phyloP scores from a whole-genome alignment of 2,329 filamentous ascomycete genomes.

The Capronia americana region DNA sequence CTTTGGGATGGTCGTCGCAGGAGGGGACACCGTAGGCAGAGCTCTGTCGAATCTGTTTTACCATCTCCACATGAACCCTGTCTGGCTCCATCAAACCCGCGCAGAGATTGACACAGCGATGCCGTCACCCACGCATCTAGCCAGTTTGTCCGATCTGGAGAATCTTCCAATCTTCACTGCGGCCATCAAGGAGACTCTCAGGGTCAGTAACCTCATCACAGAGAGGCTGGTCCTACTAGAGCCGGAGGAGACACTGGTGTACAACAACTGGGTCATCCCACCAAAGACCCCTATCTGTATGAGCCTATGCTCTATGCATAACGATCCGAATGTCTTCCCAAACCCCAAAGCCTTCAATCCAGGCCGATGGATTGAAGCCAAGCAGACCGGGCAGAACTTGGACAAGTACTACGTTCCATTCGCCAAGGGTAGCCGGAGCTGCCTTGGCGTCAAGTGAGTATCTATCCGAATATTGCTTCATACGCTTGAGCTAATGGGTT shows the following conservation, averaged over 20 bases:
- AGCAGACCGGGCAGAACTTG: slow-evolving; percentile 15
- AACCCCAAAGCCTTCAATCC: background rate
- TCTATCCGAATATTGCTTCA: too few relatives aligned
- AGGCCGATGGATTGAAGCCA: background rate
- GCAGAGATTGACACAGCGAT: background rate
- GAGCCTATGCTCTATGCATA: background rate
- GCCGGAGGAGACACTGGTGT: background rate
- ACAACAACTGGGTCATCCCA: background rate
- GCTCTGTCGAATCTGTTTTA: slow-evolving; percentile 42
- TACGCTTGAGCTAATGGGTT: too few relatives aligned
- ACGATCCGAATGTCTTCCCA: background rate
- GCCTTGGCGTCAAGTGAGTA: slow-evolving; percentile 20
- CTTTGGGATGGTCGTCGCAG: slow-evolving; percentile 43
- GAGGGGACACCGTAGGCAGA: slow-evolving; percentile 43
- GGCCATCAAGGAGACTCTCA: background rate
- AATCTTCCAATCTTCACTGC: background rate
- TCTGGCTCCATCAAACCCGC: background rate
- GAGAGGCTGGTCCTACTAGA: background rate
- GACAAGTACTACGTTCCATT: slow-evolving; percentile 20
- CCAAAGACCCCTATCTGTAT: background rate
- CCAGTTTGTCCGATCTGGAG: background rate
- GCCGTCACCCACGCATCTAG: background rate
- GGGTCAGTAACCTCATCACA: background rate
- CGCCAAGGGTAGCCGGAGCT: slow-evolving; percentile 12
- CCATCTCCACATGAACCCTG: slow-evolving; percentile 39